phyloP scores from a whole-genome alignment of 306 rosid species.

The Sicyos edulis region DNA sequence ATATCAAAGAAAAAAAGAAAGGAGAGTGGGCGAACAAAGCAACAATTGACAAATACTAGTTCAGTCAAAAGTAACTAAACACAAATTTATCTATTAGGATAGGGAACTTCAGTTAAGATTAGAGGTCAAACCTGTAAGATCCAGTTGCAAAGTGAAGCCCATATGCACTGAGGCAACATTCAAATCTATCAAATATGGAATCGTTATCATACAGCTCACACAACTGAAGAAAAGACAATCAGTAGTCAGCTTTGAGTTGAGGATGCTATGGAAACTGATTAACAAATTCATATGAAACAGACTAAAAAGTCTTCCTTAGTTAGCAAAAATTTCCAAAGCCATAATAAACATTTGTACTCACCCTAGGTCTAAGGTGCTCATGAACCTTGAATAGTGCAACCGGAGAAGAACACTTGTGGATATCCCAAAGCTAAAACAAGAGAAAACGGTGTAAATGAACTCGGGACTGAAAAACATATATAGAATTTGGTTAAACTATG shows the following conservation, averaged over 20 bases:
- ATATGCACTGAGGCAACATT: conserved; percentile 56
- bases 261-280: background rate
- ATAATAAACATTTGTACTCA: conserved; percentile 21
- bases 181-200: conserved; percentile 58
- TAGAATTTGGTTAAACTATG: no score
- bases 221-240: conserved; percentile 34
- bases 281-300: background rate
- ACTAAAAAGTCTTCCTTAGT: background rate
- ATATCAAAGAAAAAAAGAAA: no score
- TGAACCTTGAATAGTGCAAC: conserved; percentile 51
- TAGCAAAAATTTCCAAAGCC: background rate
- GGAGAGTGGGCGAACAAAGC: background rate
- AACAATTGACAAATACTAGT: background rate
- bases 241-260: conserved; percentile 15
- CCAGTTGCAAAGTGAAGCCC: conserved; percentile 64
- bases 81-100: background rate
- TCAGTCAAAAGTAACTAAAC: conserved; percentile 6
- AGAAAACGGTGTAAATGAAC: conserved; percentile 9
- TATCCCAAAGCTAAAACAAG: conserved; percentile 60
- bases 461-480: conserved; percentile 14
- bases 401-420: conserved; percentile 57
- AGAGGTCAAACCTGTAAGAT: conserved; percentile 46
- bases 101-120: conserved; percentile 17
- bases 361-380: conserved; percentile 62
- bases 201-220: conserved; percentile 52